These are phyloP conservation scores for Anisogramma anomala DNA, from an alignment of 2,329 filamentous ascomycete species.

Conservation along the genomic window DNA sequence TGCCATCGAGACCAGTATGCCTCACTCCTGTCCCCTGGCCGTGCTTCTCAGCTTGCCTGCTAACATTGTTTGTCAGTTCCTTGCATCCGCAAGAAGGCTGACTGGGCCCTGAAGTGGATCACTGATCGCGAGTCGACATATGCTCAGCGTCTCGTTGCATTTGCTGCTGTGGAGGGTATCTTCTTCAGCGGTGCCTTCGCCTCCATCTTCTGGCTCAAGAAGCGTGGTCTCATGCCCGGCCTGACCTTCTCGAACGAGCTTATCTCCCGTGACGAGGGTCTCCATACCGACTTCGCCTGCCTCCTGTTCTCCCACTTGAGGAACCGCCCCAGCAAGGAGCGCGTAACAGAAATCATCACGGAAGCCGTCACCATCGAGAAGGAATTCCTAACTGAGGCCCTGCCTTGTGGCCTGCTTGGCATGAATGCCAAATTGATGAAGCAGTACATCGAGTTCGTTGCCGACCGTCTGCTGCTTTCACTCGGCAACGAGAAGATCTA, in stretches of 20 bases:
- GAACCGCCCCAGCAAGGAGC: conserved; percentile 71
- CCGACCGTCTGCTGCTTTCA: conserved; percentile 83
- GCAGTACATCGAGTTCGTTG: conserved; percentile 99
- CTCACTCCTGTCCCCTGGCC: background rate
- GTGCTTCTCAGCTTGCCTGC: conserved; percentile 51
- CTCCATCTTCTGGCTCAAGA: conserved; percentile 99
- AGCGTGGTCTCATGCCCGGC: conserved; percentile 97
- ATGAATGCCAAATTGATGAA: conserved; percentile 98
- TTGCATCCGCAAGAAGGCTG: conserved; percentile 95
- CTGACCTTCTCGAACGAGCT: conserved; percentile 99
- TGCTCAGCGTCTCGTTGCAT: conserved; percentile 88
- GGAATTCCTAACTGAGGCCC: conserved; percentile 93
- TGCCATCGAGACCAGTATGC: conserved; percentile 89
- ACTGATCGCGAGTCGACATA: conserved; percentile 87
- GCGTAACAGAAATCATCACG: conserved; percentile 78
- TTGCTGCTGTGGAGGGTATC: conserved; percentile 96
- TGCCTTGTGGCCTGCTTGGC: conserved; percentile 84
- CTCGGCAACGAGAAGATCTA: conserved; percentile 93
- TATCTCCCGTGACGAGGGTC: conserved; percentile 97
- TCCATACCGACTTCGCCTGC: conserved; percentile 98
- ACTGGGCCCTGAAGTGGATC: conserved; percentile 96
- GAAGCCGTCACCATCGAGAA: conserved; percentile 93
- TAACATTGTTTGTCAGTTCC: conserved; percentile 50
- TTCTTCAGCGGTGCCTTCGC: conserved; percentile 99
- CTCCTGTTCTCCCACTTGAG: conserved; percentile 95